Conservation (phyloP, 441 rosid genomes). For the Aleurites moluccanus region DNA sequence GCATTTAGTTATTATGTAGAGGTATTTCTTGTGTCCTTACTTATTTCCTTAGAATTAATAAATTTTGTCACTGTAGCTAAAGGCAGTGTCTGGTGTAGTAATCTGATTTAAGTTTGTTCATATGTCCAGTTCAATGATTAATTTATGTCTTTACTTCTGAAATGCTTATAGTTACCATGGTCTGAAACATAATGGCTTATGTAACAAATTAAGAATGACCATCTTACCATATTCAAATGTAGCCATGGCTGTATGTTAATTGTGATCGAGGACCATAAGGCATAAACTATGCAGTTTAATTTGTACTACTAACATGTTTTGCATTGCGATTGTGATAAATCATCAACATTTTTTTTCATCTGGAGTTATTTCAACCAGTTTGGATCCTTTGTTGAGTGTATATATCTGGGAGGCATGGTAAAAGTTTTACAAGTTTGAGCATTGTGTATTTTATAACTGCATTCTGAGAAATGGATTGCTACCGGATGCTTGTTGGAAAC, state of each 20-base stretch:
- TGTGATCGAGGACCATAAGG: too few relatives aligned
- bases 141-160: neutral
- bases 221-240: neutral
- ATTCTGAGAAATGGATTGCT: constrained; percentile 1
- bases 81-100: neutral
- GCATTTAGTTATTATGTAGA: constrained; percentile 90
- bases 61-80: neutral
- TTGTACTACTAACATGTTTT: neutral
- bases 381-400: neutral
- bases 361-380: neutral
- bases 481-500: neutral
- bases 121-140: neutral
- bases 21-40: constrained; percentile 41
- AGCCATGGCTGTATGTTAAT: too few relatives aligned
- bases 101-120: neutral
- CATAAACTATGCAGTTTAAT: neutral
- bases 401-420: neutral
- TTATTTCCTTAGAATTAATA: constrained; percentile 1
- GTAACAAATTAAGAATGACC: neutral
- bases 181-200: neutral
- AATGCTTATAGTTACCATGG: neutral
- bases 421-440: neutral
- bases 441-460: neutral
- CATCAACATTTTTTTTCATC: neutral
- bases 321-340: neutral